Percentiles rank a stretch among this genome's conserved stretches.
phyloP scores from a whole-genome alignment of 2,329 filamentous ascomycete species.

The Byssothecium circinans region DNA sequence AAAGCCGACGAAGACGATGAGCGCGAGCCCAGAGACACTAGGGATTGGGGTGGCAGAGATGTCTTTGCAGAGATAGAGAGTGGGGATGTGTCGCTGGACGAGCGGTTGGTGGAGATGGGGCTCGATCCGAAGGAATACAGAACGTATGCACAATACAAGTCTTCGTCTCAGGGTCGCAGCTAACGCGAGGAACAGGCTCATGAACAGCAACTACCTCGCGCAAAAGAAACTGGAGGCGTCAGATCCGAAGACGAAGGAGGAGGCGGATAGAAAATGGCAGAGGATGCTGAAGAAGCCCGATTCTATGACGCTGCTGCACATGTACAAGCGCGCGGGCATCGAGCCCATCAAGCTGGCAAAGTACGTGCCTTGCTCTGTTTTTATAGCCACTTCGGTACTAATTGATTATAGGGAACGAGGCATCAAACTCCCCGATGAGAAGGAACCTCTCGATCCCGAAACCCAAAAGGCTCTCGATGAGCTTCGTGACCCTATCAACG shows the following conservation, averaged over 20 bases:
- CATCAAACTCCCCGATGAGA: constrained; percentile 33
- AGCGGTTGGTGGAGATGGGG: constrained; percentile 30
- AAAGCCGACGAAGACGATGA: constrained; percentile 22
- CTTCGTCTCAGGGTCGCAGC: neutral
- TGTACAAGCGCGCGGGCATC: constrained; percentile 37
- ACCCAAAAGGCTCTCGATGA: constrained; percentile 34
- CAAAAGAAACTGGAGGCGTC: constrained; percentile 20
- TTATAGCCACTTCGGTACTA: constrained; percentile 3
- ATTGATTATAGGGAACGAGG: constrained; percentile 26
- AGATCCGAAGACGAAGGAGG: constrained; percentile 35
- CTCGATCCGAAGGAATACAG: constrained; percentile 34
- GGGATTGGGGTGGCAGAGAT: constrained; percentile 16
- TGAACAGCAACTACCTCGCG: constrained; percentile 26
- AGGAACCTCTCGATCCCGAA: constrained; percentile 30
- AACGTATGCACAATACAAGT: constrained; percentile 18
- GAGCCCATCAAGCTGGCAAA: constrained; percentile 41
- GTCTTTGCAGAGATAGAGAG: constrained; percentile 24
- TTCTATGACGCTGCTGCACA: constrained; percentile 30
- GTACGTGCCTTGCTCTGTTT: constrained; percentile 17
- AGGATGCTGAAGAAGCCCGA: constrained; percentile 35
- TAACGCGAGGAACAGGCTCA: constrained; percentile 25
- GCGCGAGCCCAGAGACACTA: constrained; percentile 7
- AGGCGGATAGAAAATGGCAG: constrained; percentile 33
- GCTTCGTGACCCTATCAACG: constrained; percentile 63
- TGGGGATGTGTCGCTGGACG: constrained; percentile 27